A percentile compares a stretch with the other conserved stretches of the same genome.
Evolutionary conservation across 805 yeast species (phyloP).

Genomic region (Phaffomyces antillensis): DNA sequence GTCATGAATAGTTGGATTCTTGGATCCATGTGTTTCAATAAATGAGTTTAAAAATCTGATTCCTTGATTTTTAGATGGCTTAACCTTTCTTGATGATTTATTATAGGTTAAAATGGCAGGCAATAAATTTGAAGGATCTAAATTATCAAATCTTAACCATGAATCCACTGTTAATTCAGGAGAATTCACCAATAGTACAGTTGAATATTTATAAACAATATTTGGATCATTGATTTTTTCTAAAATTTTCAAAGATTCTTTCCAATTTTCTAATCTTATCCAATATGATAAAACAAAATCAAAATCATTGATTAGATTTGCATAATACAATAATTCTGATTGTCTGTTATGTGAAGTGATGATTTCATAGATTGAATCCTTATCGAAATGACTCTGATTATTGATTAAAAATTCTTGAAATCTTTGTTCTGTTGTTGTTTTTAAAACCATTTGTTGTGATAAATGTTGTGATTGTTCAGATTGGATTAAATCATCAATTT

Average conservation of each 20-base stretch:
- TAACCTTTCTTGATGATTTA: slow-evolving; percentile 34
- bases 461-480: slow-evolving; percentile 21
- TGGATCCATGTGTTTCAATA: slow-evolving; percentile 36
- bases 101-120: slow-evolving; percentile 74
- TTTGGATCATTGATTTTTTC: slow-evolving; percentile 39
- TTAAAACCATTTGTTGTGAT: slow-evolving; percentile 20
- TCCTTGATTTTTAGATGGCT: slow-evolving; percentile 51
- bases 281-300: slow-evolving; percentile 63
- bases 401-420: slow-evolving; percentile 43
- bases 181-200: slow-evolving; percentile 56
- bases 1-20: slow-evolving; percentile 53
- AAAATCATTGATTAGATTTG: slow-evolving; percentile 60
- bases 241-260: slow-evolving; percentile 55
- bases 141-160: slow-evolving; percentile 55
- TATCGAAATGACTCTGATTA: slow-evolving; percentile 48
- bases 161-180: slow-evolving; percentile 68
- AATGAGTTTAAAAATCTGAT: slow-evolving; percentile 55
- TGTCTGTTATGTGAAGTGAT: slow-evolving; percentile 59
- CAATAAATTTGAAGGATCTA: slow-evolving; percentile 59
- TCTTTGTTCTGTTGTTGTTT: slow-evolving; percentile 23
- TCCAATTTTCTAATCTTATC: slow-evolving; percentile 67
- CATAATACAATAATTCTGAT: slow-evolving; percentile 57
- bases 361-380: slow-evolving; percentile 63
- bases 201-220: slow-evolving; percentile 60
- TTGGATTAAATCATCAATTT: slow-evolving; percentile 26